These are phyloP conservation scores for Phytophthora palmivora DNA, from an alignment of 352 stramenopile genomes.

Conservation along the genomic window DNA sequence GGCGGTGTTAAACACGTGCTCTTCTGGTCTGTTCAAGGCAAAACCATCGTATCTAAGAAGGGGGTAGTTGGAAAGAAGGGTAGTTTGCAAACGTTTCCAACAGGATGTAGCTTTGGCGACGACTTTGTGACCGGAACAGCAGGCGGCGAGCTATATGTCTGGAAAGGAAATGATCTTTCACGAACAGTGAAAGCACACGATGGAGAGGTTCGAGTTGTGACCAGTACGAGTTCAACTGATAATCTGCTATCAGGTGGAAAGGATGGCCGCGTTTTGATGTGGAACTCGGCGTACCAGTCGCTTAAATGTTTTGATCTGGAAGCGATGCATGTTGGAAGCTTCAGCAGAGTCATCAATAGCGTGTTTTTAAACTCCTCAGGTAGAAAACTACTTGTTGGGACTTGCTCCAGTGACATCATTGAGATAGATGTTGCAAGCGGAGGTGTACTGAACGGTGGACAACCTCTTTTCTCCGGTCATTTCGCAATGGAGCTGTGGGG, in stretches of 20 bases:
- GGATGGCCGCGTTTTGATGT: slow-evolving; percentile 76
- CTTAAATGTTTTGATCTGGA: slow-evolving; percentile 71
- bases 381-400: slow-evolving; percentile 81
- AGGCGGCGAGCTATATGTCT: slow-evolving; percentile 68
- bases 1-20: slow-evolving; percentile 73
- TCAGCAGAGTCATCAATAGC: slow-evolving; percentile 55
- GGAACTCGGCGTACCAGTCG: slow-evolving; percentile 69
- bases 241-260: slow-evolving; percentile 70
- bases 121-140: slow-evolving; percentile 63
- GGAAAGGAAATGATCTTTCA: slow-evolving; percentile 54
- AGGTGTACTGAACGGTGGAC: slow-evolving; percentile 42
- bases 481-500: slow-evolving; percentile 83
- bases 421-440: slow-evolving; percentile 61
- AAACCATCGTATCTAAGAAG: slow-evolving; percentile 57
- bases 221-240: slow-evolving; percentile 20
- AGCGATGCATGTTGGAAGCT: slow-evolving; percentile 41
- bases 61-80: slow-evolving; percentile 73
- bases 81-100: slow-evolving; percentile 55
- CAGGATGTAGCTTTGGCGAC: slow-evolving; percentile 50
- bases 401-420: slow-evolving; percentile 89
- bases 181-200: slow-evolving; percentile 74
- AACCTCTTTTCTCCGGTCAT: slow-evolving; percentile 70
- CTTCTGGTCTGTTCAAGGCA: slow-evolving; percentile 73
- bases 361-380: slow-evolving; percentile 50
- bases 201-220: slow-evolving; percentile 53